Percentiles rank a stretch among this genome's conserved stretches.
Conservation (phyloP, 331 rosid genomes). For the Rosa hybrid region DNA sequence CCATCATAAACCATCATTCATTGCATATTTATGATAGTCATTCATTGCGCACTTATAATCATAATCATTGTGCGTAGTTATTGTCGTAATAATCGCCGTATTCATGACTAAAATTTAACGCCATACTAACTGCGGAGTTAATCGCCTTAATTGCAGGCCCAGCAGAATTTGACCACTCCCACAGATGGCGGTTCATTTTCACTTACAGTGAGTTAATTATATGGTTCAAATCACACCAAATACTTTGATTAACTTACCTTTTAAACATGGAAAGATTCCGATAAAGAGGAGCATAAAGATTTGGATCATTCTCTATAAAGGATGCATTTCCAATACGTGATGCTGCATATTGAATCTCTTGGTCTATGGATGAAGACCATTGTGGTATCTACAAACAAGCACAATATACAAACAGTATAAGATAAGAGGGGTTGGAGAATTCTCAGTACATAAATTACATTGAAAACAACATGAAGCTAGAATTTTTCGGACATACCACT, state of each 20-base stretch:
- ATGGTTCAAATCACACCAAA: neutral
- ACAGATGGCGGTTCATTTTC: neutral
- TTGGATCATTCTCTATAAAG: conserved; percentile 42
- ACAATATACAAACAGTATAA: neutral
- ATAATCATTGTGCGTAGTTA: no score
- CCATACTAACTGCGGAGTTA: no score
- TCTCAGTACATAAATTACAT: neutral
- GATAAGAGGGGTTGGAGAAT: conserved; percentile 6
- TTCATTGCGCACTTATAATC: no score
- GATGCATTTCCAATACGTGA: conserved; percentile 79
- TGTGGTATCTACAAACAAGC: conserved; percentile 60
- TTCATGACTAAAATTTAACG: no score
- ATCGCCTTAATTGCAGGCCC: no score
- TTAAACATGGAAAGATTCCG: conserved; percentile 73
- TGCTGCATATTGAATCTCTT: conserved; percentile 48
- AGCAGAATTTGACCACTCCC: no score
- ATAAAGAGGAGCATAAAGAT: conserved; percentile 64
- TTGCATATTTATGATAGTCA: no score
- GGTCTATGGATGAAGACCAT: conserved; percentile 51
- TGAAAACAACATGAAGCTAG: neutral
- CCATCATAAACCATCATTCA: no score
- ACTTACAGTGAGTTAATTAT: neutral
- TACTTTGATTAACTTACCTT: conserved; percentile 43
- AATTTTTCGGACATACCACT: conserved; percentile 39
- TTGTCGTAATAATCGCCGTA: no score